Evolutionary conservation across 805 yeast species (phyloP).

Genomic region (Yarrowia keelungensis): DNA sequence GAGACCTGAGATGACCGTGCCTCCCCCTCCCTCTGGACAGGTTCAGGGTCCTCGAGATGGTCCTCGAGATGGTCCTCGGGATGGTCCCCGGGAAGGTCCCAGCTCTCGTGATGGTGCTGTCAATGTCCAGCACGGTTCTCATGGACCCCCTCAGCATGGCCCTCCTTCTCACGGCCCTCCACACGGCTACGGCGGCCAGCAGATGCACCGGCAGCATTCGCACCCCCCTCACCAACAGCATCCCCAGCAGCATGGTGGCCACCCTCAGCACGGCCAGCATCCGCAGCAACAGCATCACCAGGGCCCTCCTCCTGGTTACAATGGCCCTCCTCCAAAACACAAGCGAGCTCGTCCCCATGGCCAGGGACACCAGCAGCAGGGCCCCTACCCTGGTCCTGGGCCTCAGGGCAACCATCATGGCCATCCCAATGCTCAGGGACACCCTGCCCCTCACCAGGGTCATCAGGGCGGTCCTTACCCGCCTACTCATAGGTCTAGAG

Average conservation of each 20-base stretch:
- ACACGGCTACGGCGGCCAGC: slow-evolving; percentile 1
- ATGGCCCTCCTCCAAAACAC: slow-evolving; percentile 16
- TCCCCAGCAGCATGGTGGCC: background rate
- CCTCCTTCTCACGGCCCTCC: background rate
- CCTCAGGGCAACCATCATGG: background rate
- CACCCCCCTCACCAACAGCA: slow-evolving; percentile 20
- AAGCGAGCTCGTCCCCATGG: slow-evolving; percentile 14
- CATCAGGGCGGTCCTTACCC: slow-evolving; percentile 19
- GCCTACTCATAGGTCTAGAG: background rate
- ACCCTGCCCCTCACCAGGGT: slow-evolving; percentile 13
- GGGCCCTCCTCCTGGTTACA: slow-evolving; percentile 13
- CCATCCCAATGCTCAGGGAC: background rate
- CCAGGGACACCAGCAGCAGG: slow-evolving; percentile 21
- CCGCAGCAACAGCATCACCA: background rate
- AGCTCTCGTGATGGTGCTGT: background rate
- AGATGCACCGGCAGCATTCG: slow-evolving; percentile 16
- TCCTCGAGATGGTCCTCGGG: background rate
- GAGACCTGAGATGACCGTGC: background rate
- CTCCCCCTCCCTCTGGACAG: background rate
- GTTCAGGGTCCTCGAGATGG: slow-evolving; percentile 1
- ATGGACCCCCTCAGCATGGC: background rate
- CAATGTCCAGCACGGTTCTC: background rate
- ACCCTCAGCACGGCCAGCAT: slow-evolving; percentile 7
- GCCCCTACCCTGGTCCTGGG: slow-evolving; percentile 6
- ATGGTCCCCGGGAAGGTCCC: background rate